These are phyloP conservation scores for Neurospora pannonica DNA, from an alignment of 495 filamentous ascomycete species.

Conservation along the genomic window DNA sequence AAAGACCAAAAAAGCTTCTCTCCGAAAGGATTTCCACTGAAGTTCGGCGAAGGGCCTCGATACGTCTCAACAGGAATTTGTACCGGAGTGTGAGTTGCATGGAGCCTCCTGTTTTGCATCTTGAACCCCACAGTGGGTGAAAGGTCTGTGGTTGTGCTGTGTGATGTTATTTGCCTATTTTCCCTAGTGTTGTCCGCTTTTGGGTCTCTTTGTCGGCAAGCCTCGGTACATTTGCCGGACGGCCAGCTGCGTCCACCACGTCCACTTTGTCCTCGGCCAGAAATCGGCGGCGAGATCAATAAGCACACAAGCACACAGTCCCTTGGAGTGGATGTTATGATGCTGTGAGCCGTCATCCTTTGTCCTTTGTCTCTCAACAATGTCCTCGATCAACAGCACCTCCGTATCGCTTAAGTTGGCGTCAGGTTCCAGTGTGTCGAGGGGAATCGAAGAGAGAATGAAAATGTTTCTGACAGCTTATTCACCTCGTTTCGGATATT, in stretches of 20 bases:
- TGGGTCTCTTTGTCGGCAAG: slow-evolving; percentile 7
- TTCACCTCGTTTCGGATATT: not conserved
- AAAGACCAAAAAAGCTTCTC: not conserved
- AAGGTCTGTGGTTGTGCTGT: not conserved
- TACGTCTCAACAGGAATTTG: not conserved
- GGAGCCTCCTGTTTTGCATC: not conserved
- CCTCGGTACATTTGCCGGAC: slow-evolving; percentile 17
- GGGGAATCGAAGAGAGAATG: not conserved
- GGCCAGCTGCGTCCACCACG: not conserved
- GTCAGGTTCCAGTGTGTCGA: not conserved
- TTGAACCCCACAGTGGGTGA: not conserved
- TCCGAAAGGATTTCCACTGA: not conserved
- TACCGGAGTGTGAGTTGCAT: not conserved
- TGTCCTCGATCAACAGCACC: not conserved
- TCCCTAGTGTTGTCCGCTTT: not conserved
- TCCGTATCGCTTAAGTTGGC: not conserved
- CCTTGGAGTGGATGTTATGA: not conserved
- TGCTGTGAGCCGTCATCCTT: not conserved
- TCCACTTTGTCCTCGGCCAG: not conserved
- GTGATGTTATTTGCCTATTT: not conserved
- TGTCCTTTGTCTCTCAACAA: not conserved
- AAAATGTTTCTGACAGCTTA: not conserved
- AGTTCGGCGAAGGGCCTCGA: not conserved
- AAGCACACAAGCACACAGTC: not conserved
- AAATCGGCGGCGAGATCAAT: not conserved